Percentiles rank a stretch among this genome's conserved stretches.
These are phyloP conservation scores for Thalassiosira hispida DNA, from an alignment of 352 stramenopile species.

Conservation along the genomic window DNA sequence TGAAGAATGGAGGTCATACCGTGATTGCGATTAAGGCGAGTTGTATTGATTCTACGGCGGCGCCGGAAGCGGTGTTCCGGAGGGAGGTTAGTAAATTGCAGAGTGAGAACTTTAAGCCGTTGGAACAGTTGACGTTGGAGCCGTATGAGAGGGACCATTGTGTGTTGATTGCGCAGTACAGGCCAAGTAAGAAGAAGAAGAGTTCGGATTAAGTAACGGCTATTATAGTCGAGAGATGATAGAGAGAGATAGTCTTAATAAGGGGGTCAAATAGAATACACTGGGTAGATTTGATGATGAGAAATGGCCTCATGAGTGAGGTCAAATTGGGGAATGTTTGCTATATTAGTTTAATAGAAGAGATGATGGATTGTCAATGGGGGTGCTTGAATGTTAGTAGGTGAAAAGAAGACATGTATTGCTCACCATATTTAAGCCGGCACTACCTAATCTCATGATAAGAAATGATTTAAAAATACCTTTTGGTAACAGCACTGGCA, in stretches of 20 bases:
- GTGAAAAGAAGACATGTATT: background rate
- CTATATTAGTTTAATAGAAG: no score
- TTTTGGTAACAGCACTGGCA: no score
- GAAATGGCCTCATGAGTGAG: no score
- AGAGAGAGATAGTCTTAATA: no score
- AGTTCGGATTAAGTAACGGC: constrained; percentile 7
- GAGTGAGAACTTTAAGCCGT: constrained; percentile 98
- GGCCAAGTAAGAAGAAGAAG: constrained; percentile 93
- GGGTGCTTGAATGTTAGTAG: no score
- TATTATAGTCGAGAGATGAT: no score
- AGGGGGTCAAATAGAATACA: no score
- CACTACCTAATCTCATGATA: no score
- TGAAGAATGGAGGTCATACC: constrained; percentile 99
- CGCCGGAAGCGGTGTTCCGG: constrained; percentile 96
- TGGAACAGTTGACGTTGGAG: constrained; percentile 99
- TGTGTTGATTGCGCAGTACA: constrained; percentile 97
- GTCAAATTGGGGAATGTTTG: no score
- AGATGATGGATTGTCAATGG: no score
- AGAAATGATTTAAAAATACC: no score
- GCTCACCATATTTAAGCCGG: constrained; percentile 1
- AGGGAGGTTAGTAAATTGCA: constrained; percentile 96
- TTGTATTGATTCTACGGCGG: constrained; percentile 98
- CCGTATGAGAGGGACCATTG: constrained; percentile 99
- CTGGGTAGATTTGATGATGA: no score
- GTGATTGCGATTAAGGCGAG: constrained; percentile 99